Conservation (phyloP, 169 alveolate genomes). For the Cardiosporidium cionae region DNA sequence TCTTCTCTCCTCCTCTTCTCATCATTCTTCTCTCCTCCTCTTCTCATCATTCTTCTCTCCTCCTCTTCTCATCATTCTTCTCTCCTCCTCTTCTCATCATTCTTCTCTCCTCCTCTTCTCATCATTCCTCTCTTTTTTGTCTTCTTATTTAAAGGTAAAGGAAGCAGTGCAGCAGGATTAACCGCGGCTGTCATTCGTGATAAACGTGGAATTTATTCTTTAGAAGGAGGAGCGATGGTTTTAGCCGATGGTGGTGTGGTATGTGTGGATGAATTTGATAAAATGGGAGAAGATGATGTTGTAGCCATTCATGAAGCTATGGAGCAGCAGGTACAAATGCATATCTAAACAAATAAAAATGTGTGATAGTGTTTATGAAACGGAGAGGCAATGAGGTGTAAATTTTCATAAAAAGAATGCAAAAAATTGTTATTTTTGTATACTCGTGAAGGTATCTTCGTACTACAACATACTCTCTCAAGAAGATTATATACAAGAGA, state of each 20-base stretch:
- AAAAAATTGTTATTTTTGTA: too few relatives aligned
- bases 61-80: too few relatives aligned
- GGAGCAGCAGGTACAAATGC: conserved; percentile 87
- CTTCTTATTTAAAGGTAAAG: conserved; percentile 81
- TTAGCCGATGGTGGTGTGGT: conserved; percentile 94
- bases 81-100: too few relatives aligned
- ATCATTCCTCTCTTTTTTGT: too few relatives aligned
- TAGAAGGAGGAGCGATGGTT: conserved; percentile 99
- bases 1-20: too few relatives aligned
- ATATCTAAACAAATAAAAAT: background rate
- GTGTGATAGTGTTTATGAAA: background rate
- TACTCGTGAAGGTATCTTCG: too few relatives aligned
- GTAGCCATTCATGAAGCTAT: conserved; percentile 99
- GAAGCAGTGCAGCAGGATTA: conserved; percentile 99
- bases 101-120: too few relatives aligned
- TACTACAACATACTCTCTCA: too few relatives aligned
- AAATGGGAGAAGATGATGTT: conserved; percentile 97
- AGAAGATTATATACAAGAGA: too few relatives aligned
- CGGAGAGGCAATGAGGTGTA: background rate
- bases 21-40: too few relatives aligned
- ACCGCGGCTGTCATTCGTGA: conserved; percentile 96
- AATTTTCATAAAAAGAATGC: too few relatives aligned
- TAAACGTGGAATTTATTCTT: conserved; percentile 83
- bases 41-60: too few relatives aligned
- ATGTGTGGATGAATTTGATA: conserved; percentile 99